Evolutionary conservation across 306 rosid genomes (phyloP), one percentile per base, ranked within the genome.

Genomic region (Cercis canadensis): DNA sequence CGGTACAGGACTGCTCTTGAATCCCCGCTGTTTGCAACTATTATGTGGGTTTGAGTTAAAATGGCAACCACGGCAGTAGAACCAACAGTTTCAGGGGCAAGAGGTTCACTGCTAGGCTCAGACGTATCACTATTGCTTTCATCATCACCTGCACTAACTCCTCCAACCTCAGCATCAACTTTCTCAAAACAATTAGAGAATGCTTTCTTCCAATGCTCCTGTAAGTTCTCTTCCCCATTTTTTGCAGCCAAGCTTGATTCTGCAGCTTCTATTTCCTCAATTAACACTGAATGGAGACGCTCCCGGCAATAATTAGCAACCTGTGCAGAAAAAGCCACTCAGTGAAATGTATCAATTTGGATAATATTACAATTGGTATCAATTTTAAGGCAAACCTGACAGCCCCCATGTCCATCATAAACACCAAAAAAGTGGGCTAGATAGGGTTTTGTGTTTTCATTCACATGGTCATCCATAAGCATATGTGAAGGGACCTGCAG

Each of bases 341-440:
- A 70, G 56, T 32, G 10, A 37, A 73, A 72, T 13, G 50, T 47
- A 66, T 52, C 37, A 46, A 73, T 6, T 14, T 74, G 69, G 80
- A 45, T 24, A 52, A 70, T 46, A 21, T 17, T 32, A 58, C 17
- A 64, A 39, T 17, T 8, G 24, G 50, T 51, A 51, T 19, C 43
- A 37, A 37, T 65, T 46, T 70, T 36, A 36, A 49, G 57, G 44
- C 77, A 50, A 74, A 88, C 97, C 97, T 88, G 88, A 60, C 62
- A 74, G 52, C 97, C 96, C 0, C 97, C 92, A 69, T 91, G 97
- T 51, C 96, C 97, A 85, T 91, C 97, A 57, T 87, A 91, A 73
- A 88, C 92, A 34, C 88, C 92, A 49, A 83, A 87, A 81, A 91
- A 91, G 78, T 87, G 96, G 62, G 87, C 86, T 29, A 9, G 41